Base-by-base conservation (phyloP, 371 early-diverging fungal genomes). In the Mortierella sp. region DNA sequence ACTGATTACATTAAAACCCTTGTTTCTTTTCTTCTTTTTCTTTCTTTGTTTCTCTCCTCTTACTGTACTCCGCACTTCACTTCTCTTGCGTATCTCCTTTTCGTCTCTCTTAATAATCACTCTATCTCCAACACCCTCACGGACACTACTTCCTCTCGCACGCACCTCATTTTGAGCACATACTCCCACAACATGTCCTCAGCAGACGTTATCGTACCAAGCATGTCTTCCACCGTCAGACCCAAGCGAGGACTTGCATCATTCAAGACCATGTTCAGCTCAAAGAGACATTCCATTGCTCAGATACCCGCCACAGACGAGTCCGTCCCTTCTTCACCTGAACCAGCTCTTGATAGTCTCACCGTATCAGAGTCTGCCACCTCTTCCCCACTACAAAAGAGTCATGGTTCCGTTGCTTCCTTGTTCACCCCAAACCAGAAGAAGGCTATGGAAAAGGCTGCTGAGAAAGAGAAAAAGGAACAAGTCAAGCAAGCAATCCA, bases 241-340 rank as follows among this genome's bases (percentile, higher is more conserved):
- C 75, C 75, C 37, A 75, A 68, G 57, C 71, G 80, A 16, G 75
- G 80, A 10, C 52, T 79, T 16, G 71, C 80, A 3, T 79, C 80
- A 20, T 72, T 79, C 72, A 79, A 79, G 68, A 75, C 75, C 62
- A 75, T 79, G 69, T 79, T 79, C 66, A 69, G 73, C 68, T 52
- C 72, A 68, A 79, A 79, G 69, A 61, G 69, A 51, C 79, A 74
- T 9, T 64, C 75, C 12, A 55, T 72, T n/a, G 69, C 75, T 18
- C 72, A 74, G 59, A 73, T 74, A 54, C 79, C 79, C 32, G n/a
- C 18, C 39, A 11, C 70, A 39, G 64, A 70, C 1, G 65, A 66
- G 3, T 64, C 70, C 24, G 14, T 24, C 37, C 22, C 40, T 24
- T 54, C 73, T 3, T 62, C 63, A 35, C 57, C 57, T 11, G 32